phyloP scores from a whole-genome alignment of 768 basidiomycete species.

The Suillus sp. region DNA sequence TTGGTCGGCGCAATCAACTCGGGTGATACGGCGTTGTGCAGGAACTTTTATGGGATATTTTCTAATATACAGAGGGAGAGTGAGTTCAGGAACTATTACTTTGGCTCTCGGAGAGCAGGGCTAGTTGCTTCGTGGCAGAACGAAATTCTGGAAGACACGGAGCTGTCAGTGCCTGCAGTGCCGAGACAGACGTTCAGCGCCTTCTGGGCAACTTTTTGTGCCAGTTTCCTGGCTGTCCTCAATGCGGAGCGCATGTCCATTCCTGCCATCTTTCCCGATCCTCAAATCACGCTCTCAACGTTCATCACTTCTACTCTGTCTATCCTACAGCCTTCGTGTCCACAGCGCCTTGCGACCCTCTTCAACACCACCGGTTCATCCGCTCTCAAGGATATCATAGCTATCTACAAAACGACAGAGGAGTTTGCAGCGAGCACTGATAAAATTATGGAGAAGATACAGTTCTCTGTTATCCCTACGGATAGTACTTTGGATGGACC shows the following conservation, averaged over 20 bases:
- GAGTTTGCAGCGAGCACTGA: constrained; percentile 77
- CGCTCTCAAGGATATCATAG: constrained; percentile 71
- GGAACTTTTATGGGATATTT: constrained; percentile 84
- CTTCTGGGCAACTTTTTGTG: constrained; percentile 78
- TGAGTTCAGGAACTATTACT: constrained; percentile 95
- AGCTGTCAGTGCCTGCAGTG: constrained; percentile 26
- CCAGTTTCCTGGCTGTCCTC: constrained; percentile 64
- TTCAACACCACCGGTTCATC: constrained; percentile 63
- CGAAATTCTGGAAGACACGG: constrained; percentile 54
- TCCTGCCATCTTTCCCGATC: constrained; percentile 87
- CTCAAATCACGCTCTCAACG: constrained; percentile 70
- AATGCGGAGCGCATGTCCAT: constrained; percentile 73
- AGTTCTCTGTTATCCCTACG: constrained; percentile 36
- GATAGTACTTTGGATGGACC: constrained; percentile 25
- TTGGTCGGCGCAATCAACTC: constrained; percentile 84
- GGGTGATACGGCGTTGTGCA: constrained; percentile 73
- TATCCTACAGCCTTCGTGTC: constrained; percentile 77
- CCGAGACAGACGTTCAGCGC: constrained; percentile 49
- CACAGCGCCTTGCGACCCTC: constrained; percentile 74
- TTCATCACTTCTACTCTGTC: constrained; percentile 84
- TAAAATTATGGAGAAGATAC: constrained; percentile 76
- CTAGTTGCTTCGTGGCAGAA: constrained; percentile 73
- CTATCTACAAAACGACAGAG: constrained; percentile 72
- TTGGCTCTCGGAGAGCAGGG: constrained; percentile 71
- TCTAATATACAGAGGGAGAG: constrained; percentile 87